Conservation (phyloP, 2,329 filamentous ascomycete species). For the Cryoendolithus antarcticus region DNA sequence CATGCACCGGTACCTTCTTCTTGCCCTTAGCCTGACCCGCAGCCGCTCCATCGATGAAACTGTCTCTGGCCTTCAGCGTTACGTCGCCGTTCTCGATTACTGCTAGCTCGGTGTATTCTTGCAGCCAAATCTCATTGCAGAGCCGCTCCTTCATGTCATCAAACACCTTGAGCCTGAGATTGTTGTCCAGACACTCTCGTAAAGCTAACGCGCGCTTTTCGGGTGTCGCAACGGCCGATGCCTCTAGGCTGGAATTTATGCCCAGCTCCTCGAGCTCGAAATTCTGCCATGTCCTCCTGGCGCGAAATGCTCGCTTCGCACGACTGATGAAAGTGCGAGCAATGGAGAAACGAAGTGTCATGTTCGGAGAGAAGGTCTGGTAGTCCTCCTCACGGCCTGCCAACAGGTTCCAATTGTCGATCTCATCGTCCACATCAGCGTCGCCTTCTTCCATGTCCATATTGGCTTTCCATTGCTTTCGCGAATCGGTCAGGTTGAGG, state of each 20-base stretch:
- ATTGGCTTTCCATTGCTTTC: conserved; percentile 4
- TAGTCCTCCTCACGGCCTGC: conserved; percentile 2
- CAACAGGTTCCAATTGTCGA: conserved; percentile 13
- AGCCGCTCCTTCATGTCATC: conserved; percentile 10
- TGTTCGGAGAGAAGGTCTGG: not conserved
- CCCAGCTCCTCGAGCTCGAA: conserved; percentile 13
- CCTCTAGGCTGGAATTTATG: conserved; percentile 5
- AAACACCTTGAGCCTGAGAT: conserved; percentile 10
- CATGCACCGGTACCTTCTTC: no score
- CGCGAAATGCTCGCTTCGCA: conserved; percentile 12
- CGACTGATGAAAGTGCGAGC: conserved; percentile 11
- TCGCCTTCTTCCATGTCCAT: conserved; percentile 5
- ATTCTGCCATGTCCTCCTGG: conserved; percentile 7
- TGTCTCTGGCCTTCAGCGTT: not conserved
- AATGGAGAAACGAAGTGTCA: conserved; percentile 2
- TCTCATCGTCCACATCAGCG: conserved; percentile 7
- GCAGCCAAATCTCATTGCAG: conserved; percentile 11
- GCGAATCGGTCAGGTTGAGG: conserved; percentile 2
- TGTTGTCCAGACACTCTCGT: conserved; percentile 8
- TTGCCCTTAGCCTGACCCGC: no score
- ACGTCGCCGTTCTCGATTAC: no score
- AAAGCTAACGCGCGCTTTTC: conserved; percentile 3
- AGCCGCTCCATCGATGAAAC: not conserved
- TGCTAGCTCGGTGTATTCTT: not conserved
- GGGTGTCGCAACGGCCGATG: conserved; percentile 4